Conservation (phyloP, 805 yeast species). For the Candida wancherniae region DNA sequence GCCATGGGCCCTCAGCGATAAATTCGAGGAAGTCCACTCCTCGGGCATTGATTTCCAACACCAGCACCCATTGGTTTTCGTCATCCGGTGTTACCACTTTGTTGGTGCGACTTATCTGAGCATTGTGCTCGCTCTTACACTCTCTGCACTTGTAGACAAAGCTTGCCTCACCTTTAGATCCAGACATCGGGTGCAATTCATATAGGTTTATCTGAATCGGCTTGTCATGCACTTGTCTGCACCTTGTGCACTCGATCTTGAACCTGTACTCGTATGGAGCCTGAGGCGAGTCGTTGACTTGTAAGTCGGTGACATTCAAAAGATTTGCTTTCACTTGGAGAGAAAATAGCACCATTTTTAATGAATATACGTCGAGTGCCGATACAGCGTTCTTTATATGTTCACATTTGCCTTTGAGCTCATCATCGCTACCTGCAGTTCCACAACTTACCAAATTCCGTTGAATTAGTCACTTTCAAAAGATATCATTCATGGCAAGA, state of each 20-base stretch:
- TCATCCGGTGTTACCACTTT: conserved; percentile 36
- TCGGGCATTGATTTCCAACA: conserved; percentile 76
- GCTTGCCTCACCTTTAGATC: conserved; percentile 78
- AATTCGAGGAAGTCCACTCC: conserved; percentile 75
- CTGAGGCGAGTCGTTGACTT: conserved; percentile 55
- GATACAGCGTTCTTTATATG: too few species aligned
- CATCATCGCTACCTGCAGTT: too few species aligned
- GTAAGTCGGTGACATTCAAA: conserved; percentile 50
- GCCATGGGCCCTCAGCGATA: conserved; percentile 60
- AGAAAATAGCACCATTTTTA: conserved; percentile 34
- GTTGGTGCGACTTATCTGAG: conserved; percentile 28
- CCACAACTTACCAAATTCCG: too few species aligned
- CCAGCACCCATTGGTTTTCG: conserved; percentile 36
- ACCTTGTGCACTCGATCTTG: conserved; percentile 66
- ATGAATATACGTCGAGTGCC: too few species aligned
- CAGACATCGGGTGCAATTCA: conserved; percentile 61
- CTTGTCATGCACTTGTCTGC: conserved; percentile 74
- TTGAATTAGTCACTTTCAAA: too few species aligned
- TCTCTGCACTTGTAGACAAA: conserved; percentile 71
- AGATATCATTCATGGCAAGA: too few species aligned
- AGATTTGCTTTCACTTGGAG: conserved; percentile 43
- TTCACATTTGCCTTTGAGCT: too few species aligned
- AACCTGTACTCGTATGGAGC: conserved; percentile 74
- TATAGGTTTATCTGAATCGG: conserved; percentile 62
- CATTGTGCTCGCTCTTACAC: conserved; percentile 47